A percentile compares a stretch with the other conserved stretches of the same genome.
phyloP scores from a whole-genome alignment of 2,329 filamentous ascomycete species.

The Pseudocercospora eumusae region DNA sequence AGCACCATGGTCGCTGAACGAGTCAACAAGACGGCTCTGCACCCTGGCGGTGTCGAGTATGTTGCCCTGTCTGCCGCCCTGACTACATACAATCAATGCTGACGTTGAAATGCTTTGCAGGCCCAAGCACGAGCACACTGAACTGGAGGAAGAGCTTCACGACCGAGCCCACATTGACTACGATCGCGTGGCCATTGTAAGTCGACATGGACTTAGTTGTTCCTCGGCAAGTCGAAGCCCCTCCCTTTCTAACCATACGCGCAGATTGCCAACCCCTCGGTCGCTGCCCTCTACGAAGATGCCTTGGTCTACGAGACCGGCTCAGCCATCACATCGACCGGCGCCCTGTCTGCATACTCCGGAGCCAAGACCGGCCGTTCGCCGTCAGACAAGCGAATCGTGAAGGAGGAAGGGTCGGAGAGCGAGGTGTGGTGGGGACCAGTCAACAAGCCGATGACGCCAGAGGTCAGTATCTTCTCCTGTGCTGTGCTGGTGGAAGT shows the following conservation, averaged over 20 bases:
- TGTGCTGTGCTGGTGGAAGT: slow-evolving; percentile 8
- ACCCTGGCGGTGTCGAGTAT: slow-evolving; percentile 87
- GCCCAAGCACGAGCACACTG: slow-evolving; percentile 84
- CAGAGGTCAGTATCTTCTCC: slow-evolving; percentile 70
- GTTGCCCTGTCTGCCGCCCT: slow-evolving; percentile 44
- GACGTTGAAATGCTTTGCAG: slow-evolving; percentile 49
- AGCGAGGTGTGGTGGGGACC: slow-evolving; percentile 98
- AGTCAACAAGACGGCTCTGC: slow-evolving; percentile 89
- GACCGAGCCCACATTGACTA: slow-evolving; percentile 99
- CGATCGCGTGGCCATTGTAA: slow-evolving; percentile 93
- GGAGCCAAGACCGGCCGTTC: slow-evolving; percentile 97
- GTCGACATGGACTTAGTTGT: slow-evolving; percentile 36
- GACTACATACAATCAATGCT: slow-evolving; percentile 11
- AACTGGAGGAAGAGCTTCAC: slow-evolving; percentile 96
- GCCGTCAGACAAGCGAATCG: slow-evolving; percentile 94
- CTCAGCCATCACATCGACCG: slow-evolving; percentile 93
- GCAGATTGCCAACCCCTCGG: slow-evolving; percentile 87
- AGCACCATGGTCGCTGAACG: slow-evolving; percentile 51
- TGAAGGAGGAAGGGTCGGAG: slow-evolving; percentile 85
- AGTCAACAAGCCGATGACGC: slow-evolving; percentile 98
- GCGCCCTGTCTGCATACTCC: slow-evolving; percentile 94
- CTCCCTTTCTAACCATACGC: slow-evolving; percentile 25
- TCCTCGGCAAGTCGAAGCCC: background rate
- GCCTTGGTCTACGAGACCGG: slow-evolving; percentile 96
- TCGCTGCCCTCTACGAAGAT: slow-evolving; percentile 97